These are phyloP conservation scores for Colletotrichum sp. DNA, from an alignment of 2,329 filamentous ascomycete genomes.

Conservation along the genomic window DNA sequence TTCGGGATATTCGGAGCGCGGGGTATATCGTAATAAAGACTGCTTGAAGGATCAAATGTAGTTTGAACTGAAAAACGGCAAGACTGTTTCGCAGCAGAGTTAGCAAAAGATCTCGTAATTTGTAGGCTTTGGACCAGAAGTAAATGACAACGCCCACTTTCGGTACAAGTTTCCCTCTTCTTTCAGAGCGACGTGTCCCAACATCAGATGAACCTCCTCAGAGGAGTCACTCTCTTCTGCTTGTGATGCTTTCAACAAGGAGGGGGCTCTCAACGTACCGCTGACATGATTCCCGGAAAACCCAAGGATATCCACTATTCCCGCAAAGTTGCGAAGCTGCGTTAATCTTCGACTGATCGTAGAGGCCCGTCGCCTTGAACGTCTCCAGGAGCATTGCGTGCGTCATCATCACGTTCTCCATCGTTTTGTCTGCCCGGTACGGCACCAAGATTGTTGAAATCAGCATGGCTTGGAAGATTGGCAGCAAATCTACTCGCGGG, in stretches of 20 bases:
- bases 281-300: conserved; percentile 7
- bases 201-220: background rate
- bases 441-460: conserved; percentile 5
- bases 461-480: conserved; percentile 1
- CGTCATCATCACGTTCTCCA: conserved; percentile 9
- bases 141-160: background rate
- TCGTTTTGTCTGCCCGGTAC: conserved; percentile 3
- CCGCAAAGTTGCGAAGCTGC: background rate
- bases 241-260: background rate
- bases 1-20: background rate
- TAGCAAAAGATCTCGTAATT: background rate
- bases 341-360: conserved; percentile 4
- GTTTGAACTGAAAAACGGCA: conserved; percentile 12
- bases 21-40: conserved; percentile 12
- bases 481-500: background rate
- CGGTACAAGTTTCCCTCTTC: background rate
- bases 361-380: background rate
- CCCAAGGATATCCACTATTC: background rate
- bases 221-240: background rate
- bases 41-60: conserved; percentile 13
- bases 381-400: conserved; percentile 7
- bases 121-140: no score
- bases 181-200: background rate
- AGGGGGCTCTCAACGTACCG: background rate
- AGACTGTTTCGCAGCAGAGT: background rate